Percentiles rank a stretch among this genome's conserved stretches.
Evolutionary conservation across 1,284 basidiomycete species (phyloP).

Genomic region (Marasmius sp.): DNA sequence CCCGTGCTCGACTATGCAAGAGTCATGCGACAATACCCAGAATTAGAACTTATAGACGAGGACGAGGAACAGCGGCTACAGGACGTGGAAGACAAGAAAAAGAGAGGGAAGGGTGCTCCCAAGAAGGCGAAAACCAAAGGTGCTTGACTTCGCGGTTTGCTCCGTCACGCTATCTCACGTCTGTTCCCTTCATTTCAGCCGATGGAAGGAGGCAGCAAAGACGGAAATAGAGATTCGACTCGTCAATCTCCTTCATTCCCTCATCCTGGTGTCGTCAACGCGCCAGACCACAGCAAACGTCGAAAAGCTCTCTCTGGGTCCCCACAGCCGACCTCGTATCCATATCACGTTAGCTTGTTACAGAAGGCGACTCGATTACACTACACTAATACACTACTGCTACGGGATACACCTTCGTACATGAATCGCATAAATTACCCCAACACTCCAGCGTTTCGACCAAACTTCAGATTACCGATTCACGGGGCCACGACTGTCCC

Average conservation of each 20-base stretch:
- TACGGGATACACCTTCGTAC: not conserved
- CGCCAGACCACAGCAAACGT: no score
- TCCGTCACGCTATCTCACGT: not conserved
- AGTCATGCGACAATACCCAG: slow-evolving; percentile 51
- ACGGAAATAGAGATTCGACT: not conserved
- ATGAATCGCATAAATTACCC: not conserved
- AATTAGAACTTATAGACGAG: slow-evolving; percentile 59
- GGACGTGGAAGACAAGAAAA: slow-evolving; percentile 67
- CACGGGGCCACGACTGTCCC: not conserved
- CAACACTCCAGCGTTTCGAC: not conserved
- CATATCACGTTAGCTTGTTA: no score
- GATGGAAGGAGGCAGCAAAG: not conserved
- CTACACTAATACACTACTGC: no score
- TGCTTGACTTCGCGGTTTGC: slow-evolving; percentile 22
- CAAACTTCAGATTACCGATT: not conserved
- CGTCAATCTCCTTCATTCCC: no score
- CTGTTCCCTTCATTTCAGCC: not conserved
- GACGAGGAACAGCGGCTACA: slow-evolving; percentile 64
- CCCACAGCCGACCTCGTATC: no score
- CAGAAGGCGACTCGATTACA: no score
- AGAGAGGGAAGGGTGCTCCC: slow-evolving; percentile 78
- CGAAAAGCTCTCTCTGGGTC: no score
- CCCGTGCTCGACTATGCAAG: slow-evolving; percentile 49
- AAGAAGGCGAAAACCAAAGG: slow-evolving; percentile 74
- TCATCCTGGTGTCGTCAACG: no score